These are phyloP conservation scores for Cladosporium cucumerinum DNA, from an alignment of 2,329 filamentous ascomycete genomes.

Conservation along the genomic window DNA sequence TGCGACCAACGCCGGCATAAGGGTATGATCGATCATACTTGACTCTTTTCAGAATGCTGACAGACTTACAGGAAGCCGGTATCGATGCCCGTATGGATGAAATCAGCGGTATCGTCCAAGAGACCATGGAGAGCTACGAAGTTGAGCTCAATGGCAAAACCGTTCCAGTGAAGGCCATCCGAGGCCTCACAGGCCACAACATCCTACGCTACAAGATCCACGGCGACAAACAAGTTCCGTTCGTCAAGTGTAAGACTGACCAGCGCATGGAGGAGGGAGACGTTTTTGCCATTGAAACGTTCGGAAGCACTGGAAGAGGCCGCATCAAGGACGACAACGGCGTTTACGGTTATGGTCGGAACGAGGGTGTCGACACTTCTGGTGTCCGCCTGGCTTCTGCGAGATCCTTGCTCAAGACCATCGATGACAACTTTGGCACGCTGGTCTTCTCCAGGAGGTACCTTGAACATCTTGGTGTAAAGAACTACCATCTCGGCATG, in stretches of 20 bases:
- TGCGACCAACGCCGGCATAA: constrained; percentile 72
- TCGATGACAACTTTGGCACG: constrained; percentile 95
- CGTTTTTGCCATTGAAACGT: constrained; percentile 92
- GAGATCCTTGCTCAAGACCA: constrained; percentile 79
- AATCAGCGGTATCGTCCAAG: constrained; percentile 79
- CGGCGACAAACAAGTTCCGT: constrained; percentile 88
- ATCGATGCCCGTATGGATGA: constrained; percentile 88
- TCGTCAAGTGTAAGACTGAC: constrained; percentile 81
- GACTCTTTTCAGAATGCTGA: neutral
- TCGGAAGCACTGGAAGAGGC: constrained; percentile 88
- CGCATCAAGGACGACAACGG: constrained; percentile 85
- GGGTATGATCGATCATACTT: constrained; percentile 37
- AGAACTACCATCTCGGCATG: constrained; percentile 87
- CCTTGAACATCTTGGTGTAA: constrained; percentile 85
- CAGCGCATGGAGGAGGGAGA: constrained; percentile 99
- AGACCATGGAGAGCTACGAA: constrained; percentile 91
- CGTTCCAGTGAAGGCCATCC: constrained; percentile 78
- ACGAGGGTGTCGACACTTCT: constrained; percentile 65
- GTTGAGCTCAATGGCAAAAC: constrained; percentile 76
- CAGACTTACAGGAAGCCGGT: constrained; percentile 64
- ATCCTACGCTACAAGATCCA: constrained; percentile 89
- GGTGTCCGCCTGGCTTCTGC: constrained; percentile 76
- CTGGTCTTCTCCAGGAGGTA: constrained; percentile 88
- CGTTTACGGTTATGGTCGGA: constrained; percentile 82
- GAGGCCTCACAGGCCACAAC: constrained; percentile 84